These are phyloP conservation scores for Cladobotryum mycophilum DNA, from an alignment of 2,329 filamentous ascomycete genomes.

Conservation along the genomic window DNA sequence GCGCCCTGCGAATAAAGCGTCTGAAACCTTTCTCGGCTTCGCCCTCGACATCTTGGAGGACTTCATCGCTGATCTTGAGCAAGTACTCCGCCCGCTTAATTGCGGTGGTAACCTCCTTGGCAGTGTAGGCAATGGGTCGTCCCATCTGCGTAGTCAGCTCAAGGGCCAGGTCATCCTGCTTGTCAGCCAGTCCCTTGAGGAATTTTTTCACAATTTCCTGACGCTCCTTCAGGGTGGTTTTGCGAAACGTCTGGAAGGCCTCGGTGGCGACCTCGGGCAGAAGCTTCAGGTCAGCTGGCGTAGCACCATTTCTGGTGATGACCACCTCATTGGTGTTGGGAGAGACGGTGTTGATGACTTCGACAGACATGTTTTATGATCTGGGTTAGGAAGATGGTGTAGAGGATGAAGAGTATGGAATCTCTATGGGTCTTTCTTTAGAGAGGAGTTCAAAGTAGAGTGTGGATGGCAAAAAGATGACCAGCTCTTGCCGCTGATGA, in stretches of 20 bases:
- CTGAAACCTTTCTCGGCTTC: slow-evolving; percentile 84
- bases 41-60: slow-evolving; percentile 72
- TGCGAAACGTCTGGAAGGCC: slow-evolving; percentile 71
- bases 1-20: slow-evolving; percentile 81
- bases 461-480: slow-evolving; percentile 1
- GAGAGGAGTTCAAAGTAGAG: neutral
- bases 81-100: slow-evolving; percentile 81
- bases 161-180: slow-evolving; percentile 71
- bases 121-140: slow-evolving; percentile 79
- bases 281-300: slow-evolving; percentile 60
- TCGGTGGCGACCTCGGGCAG: slow-evolving; percentile 66
- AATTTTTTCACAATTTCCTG: slow-evolving; percentile 78
- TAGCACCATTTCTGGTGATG: slow-evolving; percentile 69
- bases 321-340: slow-evolving; percentile 82
- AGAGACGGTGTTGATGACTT: slow-evolving; percentile 73
- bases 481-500: slow-evolving; percentile 3
- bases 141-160: slow-evolving; percentile 96
- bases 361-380: slow-evolving; percentile 50
- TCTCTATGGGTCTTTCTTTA: neutral
- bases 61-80: slow-evolving; percentile 73
- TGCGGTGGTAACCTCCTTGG: slow-evolving; percentile 77
- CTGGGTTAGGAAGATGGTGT: neutral
- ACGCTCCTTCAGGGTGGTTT: slow-evolving; percentile 67
- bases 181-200: slow-evolving; percentile 60
- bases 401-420: neutral